Evolutionary conservation across 2,329 filamentous ascomycete genomes (phyloP), one percentile per base, ranked within the genome.

Genomic region (Colletotrichum tofieldiae): DNA sequence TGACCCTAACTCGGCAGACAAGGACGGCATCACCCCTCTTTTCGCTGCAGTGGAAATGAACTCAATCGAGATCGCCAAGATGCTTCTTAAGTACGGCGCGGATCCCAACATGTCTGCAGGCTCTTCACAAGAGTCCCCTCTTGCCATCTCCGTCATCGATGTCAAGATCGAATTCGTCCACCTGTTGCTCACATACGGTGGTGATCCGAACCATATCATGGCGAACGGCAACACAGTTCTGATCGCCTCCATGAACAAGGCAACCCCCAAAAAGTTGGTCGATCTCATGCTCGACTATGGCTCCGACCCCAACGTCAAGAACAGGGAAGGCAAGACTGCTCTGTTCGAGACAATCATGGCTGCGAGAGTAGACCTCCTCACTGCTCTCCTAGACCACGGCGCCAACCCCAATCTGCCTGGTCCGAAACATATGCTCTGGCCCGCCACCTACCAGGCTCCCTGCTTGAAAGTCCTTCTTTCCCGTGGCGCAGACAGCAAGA

Each of bases 391-490:
- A 3, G 81, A 92, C 63, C 86, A 91, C 66, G 87, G 88, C 3
- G 92, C 92, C 2, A 88, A 93, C 76, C 87, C 91, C 11, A 93
- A 94, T 77, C 82, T 93, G 7, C 92, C 92, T 1, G 91, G 90
- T 1, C 91, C 91, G 14, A 92, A 93, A 79, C 89, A 93, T 81
- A 88, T 91, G 80, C 85, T 93, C 32, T 92, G 91, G 91, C 90
- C 90, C 2, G 85, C 91, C 0, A 88, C 87, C 0, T 89, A 90
- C 79, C 86, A 91, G 63, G 84, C 90, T 0, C 81, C 84, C 9
- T 91, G 88, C 72, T 82, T 93, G 41, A 85, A 89, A 75, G 79
- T 91, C 1, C 83, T 93, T 23, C 86, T 93, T 0, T 75, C 82
- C 2, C 87, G 88, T 35, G 91, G 90, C 1, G 91, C 90, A 2